Percentiles rank a stretch among this genome's conserved stretches.
These are phyloP conservation scores for Epichloe elymi DNA, from an alignment of 2,329 filamentous ascomycete species.

Conservation along the genomic window DNA sequence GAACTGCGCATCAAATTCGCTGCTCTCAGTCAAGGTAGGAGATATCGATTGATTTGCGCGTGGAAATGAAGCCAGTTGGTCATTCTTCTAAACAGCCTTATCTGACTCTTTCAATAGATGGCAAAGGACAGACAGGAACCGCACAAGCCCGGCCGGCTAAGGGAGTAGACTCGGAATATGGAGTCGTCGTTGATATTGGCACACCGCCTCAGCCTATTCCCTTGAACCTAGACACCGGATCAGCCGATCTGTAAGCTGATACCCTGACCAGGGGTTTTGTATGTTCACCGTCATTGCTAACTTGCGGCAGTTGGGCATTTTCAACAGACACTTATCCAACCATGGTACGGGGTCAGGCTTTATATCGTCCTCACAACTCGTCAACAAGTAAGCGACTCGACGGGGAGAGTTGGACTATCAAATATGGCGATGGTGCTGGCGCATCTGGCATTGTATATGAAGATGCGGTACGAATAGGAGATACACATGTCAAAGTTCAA, in stretches of 20 bases:
- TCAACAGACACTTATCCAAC: conserved; percentile 39
- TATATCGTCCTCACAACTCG: conserved; percentile 40
- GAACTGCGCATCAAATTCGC: conserved; percentile 14
- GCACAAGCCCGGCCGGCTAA: conserved; percentile 16
- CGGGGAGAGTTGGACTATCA: conserved; percentile 40
- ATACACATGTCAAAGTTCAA: conserved; percentile 44
- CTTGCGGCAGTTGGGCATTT: conserved; percentile 49
- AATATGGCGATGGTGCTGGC: conserved; percentile 51
- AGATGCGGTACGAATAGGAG: conserved; percentile 50
- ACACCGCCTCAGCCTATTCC: conserved; percentile 41
- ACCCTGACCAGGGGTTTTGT: not conserved
- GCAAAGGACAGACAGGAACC: conserved; percentile 10
- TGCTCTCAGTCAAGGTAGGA: conserved; percentile 1
- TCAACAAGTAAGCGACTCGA: conserved; percentile 28
- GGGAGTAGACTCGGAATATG: conserved; percentile 40
- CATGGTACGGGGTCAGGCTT: conserved; percentile 35
- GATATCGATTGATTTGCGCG: not conserved
- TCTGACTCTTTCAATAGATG: conserved; percentile 3
- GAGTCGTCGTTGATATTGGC: conserved; percentile 51
- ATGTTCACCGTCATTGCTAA: not conserved
- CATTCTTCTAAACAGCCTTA: not conserved
- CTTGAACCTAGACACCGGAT: conserved; percentile 56
- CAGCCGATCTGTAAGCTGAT: conserved; percentile 32
- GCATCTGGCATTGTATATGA: conserved; percentile 52
- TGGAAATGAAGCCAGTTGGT: not conserved